Conservation (phyloP, 1,284 basidiomycete genomes). For the Laetiporus sulphureus region DNA sequence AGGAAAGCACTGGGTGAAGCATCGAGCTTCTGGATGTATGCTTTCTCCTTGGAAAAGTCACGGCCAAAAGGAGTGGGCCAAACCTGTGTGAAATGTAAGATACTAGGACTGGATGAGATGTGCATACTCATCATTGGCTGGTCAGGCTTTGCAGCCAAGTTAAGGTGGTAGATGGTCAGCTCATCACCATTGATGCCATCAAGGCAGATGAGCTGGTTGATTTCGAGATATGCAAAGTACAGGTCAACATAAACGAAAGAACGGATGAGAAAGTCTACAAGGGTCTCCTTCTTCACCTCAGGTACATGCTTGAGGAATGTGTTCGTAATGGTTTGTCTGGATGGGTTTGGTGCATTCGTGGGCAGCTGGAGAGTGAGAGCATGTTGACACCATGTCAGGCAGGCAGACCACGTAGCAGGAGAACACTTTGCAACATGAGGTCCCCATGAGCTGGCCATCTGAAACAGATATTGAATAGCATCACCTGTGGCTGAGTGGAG, state of each 20-base stretch:
- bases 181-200: constrained; percentile 72
- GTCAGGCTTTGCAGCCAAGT: constrained; percentile 99
- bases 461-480: too few relatives aligned
- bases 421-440: too few relatives aligned
- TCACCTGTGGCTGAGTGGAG: too few relatives aligned
- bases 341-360: constrained; percentile 75
- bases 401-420: too few relatives aligned
- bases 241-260: constrained; percentile 98
- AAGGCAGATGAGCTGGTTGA: constrained; percentile 96
- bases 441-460: too few relatives aligned
- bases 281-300: constrained; percentile 75
- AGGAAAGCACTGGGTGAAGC: constrained; percentile 96
- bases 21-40: constrained; percentile 98
- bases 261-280: constrained; percentile 91
- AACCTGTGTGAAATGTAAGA: constrained; percentile 32
- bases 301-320: constrained; percentile 80
- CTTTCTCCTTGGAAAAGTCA: constrained; percentile 97
- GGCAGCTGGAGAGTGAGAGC: constrained; percentile 87
- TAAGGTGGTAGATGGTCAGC: constrained; percentile 90
- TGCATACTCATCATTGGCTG: constrained; percentile 76
- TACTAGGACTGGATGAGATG: background rate
- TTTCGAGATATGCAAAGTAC: constrained; percentile 98
- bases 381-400: too few relatives aligned
- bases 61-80: constrained; percentile 98
- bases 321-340: constrained; percentile 67